Conservation (phyloP, 768 basidiomycete species). For the Amanita pallidorosea region DNA sequence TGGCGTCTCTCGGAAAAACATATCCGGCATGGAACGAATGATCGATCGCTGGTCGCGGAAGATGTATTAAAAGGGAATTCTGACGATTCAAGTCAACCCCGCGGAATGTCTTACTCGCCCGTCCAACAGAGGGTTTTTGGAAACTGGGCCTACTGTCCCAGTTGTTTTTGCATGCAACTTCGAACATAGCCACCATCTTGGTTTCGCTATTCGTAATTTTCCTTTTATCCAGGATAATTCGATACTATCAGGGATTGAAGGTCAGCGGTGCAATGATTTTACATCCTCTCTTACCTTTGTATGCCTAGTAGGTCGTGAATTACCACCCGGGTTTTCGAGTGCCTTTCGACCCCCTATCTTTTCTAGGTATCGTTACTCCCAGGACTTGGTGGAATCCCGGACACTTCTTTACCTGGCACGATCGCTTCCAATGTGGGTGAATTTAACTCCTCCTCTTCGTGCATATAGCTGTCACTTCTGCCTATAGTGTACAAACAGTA, state of each 20-base stretch:
- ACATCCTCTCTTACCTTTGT: neutral
- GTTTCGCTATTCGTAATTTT: constrained; percentile 10
- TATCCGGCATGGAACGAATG: no score
- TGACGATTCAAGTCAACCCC: no score
- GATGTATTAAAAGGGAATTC: no score
- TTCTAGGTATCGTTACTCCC: constrained; percentile 17
- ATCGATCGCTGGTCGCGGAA: no score
- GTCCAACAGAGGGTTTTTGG: no score
- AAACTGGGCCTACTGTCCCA: no score
- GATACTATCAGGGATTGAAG: constrained; percentile 19
- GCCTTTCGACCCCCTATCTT: constrained; percentile 16
- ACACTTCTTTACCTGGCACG: constrained; percentile 13
- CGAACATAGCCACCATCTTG: no score
- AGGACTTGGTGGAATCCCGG: constrained; percentile 20
- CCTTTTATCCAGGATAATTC: constrained; percentile 19
- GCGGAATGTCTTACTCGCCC: no score
- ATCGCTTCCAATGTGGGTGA: constrained; percentile 14
- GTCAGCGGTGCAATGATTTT: constrained; percentile 9
- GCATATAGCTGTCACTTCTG: no score
- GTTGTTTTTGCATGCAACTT: no score
- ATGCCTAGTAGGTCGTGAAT: constrained; percentile 11
- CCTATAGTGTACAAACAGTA: neutral
- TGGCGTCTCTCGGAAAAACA: no score
- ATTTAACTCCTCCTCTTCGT: neutral
- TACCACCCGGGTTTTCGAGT: constrained; percentile 16